phyloP scores from a whole-genome alignment of 306 rosid genomes.

The Vigna mungo region DNA sequence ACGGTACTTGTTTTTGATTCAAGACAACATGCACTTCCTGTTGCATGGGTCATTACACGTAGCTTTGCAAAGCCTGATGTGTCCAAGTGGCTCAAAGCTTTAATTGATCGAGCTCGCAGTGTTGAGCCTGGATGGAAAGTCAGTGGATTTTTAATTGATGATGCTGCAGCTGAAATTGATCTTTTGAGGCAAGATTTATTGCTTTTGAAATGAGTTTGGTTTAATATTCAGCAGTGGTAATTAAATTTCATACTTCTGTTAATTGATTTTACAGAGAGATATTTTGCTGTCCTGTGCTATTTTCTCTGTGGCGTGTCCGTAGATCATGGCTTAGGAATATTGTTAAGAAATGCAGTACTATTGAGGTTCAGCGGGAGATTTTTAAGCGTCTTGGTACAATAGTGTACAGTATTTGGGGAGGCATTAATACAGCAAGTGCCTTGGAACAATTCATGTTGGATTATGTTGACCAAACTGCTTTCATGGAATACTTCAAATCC shows the following conservation, averaged over 20 bases:
- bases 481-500: constrained; percentile 86
- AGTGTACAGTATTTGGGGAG: constrained; percentile 75
- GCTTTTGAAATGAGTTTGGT: constrained; percentile 35
- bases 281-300: constrained; percentile 82
- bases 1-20: constrained; percentile 94
- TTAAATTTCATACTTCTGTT: constrained; percentile 39
- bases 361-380: constrained; percentile 85
- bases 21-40: constrained; percentile 93
- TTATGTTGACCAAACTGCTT: constrained; percentile 85
- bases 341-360: constrained; percentile 74
- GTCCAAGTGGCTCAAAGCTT: constrained; percentile 86
- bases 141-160: constrained; percentile 88
- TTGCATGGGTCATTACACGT: constrained; percentile 95
- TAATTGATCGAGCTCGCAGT: constrained; percentile 69
- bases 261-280: constrained; percentile 67
- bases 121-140: constrained; percentile 86
- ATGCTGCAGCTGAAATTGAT: constrained; percentile 87
- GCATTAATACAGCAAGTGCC: constrained; percentile 54
- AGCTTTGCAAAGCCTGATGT: constrained; percentile 87
- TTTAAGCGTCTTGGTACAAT: constrained; percentile 80
- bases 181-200: constrained; percentile 72
- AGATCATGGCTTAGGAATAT: constrained; percentile 93
- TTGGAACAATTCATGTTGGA: constrained; percentile 75
- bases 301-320: constrained; percentile 92
- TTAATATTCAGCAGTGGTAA: background rate